Percentiles rank a stretch among this genome's conserved stretches.
phyloP scores from a whole-genome alignment of 208 protist genomes.

The Strigomonas galati region DNA sequence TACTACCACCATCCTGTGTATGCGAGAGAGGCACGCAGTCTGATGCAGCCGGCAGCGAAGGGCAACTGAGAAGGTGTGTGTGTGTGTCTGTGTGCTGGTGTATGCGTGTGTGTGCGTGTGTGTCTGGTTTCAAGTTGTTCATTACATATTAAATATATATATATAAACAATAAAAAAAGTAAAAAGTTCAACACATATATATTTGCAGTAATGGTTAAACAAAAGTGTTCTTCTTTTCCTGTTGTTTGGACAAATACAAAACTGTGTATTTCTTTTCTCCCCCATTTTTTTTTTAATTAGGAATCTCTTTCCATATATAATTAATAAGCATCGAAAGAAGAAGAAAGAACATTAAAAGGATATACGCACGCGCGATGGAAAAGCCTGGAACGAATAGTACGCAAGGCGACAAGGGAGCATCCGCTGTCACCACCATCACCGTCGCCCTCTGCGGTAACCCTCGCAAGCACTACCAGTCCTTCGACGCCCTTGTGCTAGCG shows the following conservation, averaged over 20 bases:
- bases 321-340: constrained; percentile 9
- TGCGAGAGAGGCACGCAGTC: constrained; percentile 12
- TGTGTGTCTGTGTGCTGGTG: too few relatives aligned
- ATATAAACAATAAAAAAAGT: not conserved
- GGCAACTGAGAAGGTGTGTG: not conserved
- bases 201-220: too few relatives aligned
- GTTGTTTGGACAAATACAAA: too few relatives aligned
- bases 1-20: constrained; percentile 87
- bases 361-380: not conserved
- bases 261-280: too few relatives aligned
- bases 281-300: too few relatives aligned
- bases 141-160: not conserved
- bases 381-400: not conserved
- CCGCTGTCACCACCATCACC: constrained; percentile 14
- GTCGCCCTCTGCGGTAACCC: constrained; percentile 65
- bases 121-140: not conserved
- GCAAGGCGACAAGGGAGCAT: not conserved
- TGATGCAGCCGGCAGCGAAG: not conserved
- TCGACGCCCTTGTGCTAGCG: constrained; percentile 42
- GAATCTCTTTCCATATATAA: constrained; percentile 14
- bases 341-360: too few relatives aligned
- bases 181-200: too few relatives aligned
- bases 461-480: constrained; percentile 77
- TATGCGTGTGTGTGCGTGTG: too few relatives aligned
- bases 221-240: constrained; percentile 19